Percentiles rank a stretch among this genome's conserved stretches.
Conservation (phyloP, 2,329 filamentous ascomycete genomes). For the Lecanicillium sp. region DNA sequence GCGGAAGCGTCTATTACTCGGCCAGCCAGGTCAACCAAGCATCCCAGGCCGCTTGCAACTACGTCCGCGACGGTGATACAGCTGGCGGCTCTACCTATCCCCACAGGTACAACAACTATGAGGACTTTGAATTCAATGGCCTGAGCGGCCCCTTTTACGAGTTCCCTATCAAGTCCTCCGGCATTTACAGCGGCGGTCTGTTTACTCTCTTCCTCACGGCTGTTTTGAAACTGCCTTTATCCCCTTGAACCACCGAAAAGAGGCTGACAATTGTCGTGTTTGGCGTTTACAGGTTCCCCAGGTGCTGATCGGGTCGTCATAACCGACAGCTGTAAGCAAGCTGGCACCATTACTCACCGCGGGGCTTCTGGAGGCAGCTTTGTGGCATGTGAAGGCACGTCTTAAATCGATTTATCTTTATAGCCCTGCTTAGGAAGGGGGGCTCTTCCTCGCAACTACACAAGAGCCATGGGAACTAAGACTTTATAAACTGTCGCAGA, state of each 20-base stretch:
- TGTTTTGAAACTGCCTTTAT: too few species aligned
- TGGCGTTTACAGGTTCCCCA: slow-evolving; percentile 38
- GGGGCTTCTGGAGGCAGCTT: slow-evolving; percentile 56
- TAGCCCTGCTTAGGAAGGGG: not conserved
- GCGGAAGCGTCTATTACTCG: slow-evolving; percentile 45
- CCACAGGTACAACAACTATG: slow-evolving; percentile 52
- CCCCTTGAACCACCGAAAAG: not conserved
- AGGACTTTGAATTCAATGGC: slow-evolving; percentile 50
- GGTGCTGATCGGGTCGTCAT: slow-evolving; percentile 57
- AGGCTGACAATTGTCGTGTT: not conserved
- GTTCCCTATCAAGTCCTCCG: slow-evolving; percentile 48
- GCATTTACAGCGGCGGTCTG: slow-evolving; percentile 47
- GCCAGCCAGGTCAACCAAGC: slow-evolving; percentile 40
- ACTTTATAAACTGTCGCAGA: slow-evolving; percentile 7
- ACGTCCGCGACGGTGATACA: slow-evolving; percentile 31
- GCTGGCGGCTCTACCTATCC: slow-evolving; percentile 38
- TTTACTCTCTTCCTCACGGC: slow-evolving; percentile 4
- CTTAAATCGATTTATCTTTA: slow-evolving; percentile 8
- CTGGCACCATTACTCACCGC: slow-evolving; percentile 57
- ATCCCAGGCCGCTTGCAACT: slow-evolving; percentile 39
- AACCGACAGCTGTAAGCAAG: slow-evolving; percentile 42
- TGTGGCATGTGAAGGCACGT: slow-evolving; percentile 39
- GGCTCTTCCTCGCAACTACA: not conserved
- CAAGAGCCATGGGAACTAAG: slow-evolving; percentile 5
- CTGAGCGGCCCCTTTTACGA: slow-evolving; percentile 53